Evolutionary conservation across 331 rosid genomes (phyloP).

Genomic region (Malus hybrid): DNA sequence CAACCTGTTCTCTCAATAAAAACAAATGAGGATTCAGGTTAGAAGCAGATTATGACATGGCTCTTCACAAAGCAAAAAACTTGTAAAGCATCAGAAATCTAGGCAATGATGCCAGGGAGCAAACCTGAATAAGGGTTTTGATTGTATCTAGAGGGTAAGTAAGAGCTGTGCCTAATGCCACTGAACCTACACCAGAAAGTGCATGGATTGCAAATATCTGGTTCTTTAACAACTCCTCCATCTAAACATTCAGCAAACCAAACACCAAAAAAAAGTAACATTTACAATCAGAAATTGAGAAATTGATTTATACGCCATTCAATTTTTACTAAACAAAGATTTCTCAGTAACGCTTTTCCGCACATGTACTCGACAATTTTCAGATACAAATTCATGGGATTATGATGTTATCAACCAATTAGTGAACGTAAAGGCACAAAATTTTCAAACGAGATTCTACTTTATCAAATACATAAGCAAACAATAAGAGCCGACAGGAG

Average conservation of each 20-base stretch:
- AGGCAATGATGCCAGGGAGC: background rate
- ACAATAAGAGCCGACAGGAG: background rate
- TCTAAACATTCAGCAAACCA: conserved; percentile 16
- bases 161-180: conserved; percentile 56
- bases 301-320: background rate
- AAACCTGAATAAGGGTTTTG: conserved; percentile 71
- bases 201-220: conserved; percentile 54
- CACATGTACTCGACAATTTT: background rate
- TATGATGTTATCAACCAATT: background rate
- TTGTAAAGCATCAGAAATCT: background rate
- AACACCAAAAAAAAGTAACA: background rate
- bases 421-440: too few species aligned
- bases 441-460: too few species aligned
- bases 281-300: background rate
- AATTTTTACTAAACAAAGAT: background rate
- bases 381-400: background rate
- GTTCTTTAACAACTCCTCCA: conserved; percentile 57
- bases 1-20: conserved; percentile 39
- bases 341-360: background rate
- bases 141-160: conserved; percentile 78
- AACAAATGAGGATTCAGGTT: background rate
- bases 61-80: background rate
- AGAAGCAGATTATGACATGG: background rate
- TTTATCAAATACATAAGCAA: too few species aligned
- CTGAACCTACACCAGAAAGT: conserved; percentile 60